phyloP scores from a whole-genome alignment of 2,329 filamentous ascomycete genomes.

The Ceratocystiopsis brevicomis region DNA sequence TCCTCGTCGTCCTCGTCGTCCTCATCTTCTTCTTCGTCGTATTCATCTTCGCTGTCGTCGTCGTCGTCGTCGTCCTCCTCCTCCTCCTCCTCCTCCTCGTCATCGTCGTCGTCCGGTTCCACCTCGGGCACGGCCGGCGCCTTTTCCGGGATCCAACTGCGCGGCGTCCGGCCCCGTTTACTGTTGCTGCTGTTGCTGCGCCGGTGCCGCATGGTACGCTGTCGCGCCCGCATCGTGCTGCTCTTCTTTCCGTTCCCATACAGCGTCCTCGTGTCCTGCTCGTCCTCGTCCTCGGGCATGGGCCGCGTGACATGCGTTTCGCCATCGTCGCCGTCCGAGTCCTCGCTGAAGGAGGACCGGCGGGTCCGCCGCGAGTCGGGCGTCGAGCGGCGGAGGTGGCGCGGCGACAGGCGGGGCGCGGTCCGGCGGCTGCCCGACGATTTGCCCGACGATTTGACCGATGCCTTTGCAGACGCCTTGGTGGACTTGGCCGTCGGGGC shows the following conservation, averaged over 20 bases:
- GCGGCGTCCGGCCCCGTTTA: too few species aligned
- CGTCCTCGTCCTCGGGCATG: constrained; percentile 15
- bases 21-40: constrained; percentile 2
- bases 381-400: constrained; percentile 17
- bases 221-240: too few species aligned
- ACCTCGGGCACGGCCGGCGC: too few species aligned
- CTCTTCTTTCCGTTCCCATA: too few species aligned
- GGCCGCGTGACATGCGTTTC: constrained; percentile 20
- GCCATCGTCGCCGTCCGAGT: constrained; percentile 14
- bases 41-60: constrained; percentile 1
- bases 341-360: constrained; percentile 15
- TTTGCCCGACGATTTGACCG: too few species aligned
- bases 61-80: constrained; percentile 1
- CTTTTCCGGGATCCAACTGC: too few species aligned
- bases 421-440: constrained; percentile 14
- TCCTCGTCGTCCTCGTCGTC: constrained; percentile 1
- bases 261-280: too few species aligned
- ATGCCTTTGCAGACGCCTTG: too few species aligned
- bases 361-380: constrained; percentile 18
- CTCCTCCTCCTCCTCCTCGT: constrained; percentile 7
- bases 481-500: too few species aligned
- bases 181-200: too few species aligned
- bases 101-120: constrained; percentile 14
- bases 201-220: too few species aligned
- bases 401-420: constrained; percentile 4